A percentile compares a stretch with the other conserved stretches of the same genome.
phyloP scores from a whole-genome alignment of 1,284 basidiomycete genomes.

The Gomphus bonarii region DNA sequence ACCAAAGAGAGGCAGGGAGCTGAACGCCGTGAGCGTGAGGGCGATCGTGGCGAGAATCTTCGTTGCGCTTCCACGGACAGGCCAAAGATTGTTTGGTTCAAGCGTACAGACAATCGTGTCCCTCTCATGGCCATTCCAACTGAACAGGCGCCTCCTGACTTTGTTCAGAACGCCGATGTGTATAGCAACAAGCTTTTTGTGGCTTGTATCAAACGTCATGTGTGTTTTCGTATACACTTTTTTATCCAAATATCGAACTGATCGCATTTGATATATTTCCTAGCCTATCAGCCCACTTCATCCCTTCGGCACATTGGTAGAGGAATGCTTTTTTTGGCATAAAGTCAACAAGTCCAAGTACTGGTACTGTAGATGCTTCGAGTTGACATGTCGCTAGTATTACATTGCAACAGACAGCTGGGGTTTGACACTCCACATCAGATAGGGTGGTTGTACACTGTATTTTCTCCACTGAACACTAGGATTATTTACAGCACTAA shows the following conservation, averaged over 20 bases:
- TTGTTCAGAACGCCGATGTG: slow-evolving; percentile 87
- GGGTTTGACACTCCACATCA: no score
- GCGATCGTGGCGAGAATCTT: slow-evolving; percentile 77
- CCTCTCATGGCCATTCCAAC: slow-evolving; percentile 99
- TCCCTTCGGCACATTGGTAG: slow-evolving; percentile 97
- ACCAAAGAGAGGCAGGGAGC: slow-evolving; percentile 99
- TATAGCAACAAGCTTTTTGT: slow-evolving; percentile 92
- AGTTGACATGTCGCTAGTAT: no score
- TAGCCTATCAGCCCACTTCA: slow-evolving; percentile 92
- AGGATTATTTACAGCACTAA: no score
- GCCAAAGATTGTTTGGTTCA: slow-evolving; percentile 99
- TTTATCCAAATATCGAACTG: slow-evolving; percentile 13
- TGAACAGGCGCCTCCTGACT: slow-evolving; percentile 95
- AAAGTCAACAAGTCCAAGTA: no score
- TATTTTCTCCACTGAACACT: no score
- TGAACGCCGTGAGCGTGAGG: slow-evolving; percentile 92
- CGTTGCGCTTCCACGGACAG: slow-evolving; percentile 70
- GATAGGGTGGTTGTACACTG: no score
- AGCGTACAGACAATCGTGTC: slow-evolving; percentile 98
- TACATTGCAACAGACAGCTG: no score
- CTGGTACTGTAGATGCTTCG: no score
- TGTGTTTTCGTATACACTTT: slow-evolving; percentile 28
- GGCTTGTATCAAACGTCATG: slow-evolving; percentile 95
- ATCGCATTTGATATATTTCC: slow-evolving; percentile 11
- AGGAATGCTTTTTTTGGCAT: no score